Conservation (phyloP, 139 green algal genomes). For the Picochlorum sp. region DNA sequence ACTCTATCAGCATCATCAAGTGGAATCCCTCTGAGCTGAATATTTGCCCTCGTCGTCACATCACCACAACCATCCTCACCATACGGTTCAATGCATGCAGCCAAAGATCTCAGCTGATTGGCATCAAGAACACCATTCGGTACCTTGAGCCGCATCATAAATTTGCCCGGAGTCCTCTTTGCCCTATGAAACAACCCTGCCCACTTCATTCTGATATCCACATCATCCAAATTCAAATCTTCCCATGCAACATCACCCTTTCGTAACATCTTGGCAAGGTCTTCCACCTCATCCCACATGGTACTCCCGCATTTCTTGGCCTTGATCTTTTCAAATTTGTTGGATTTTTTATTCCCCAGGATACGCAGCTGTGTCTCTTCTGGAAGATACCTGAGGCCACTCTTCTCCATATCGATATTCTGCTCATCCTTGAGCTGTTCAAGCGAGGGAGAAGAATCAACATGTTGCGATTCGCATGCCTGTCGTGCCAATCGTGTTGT, state of each 20-base stretch:
- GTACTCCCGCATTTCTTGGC: slow-evolving; percentile 64
- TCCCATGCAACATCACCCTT: slow-evolving; percentile 66
- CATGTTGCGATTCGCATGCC: no score
- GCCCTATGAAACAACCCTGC: slow-evolving; percentile 91
- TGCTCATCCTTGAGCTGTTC: no score
- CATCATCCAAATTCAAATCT: slow-evolving; percentile 82
- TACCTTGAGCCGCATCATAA: slow-evolving; percentile 98
- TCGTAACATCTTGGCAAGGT: slow-evolving; percentile 58
- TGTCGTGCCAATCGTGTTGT: no score
- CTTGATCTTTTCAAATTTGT: slow-evolving; percentile 77
- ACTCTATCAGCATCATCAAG: slow-evolving; percentile 60
- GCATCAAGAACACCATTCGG: slow-evolving; percentile 80
- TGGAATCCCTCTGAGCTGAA: slow-evolving; percentile 79
- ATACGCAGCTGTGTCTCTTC: slow-evolving; percentile 27
- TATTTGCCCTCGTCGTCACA: slow-evolving; percentile 95
- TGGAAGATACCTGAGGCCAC: background rate
- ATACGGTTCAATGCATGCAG: slow-evolving; percentile 58
- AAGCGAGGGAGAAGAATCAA: no score
- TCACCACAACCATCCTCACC: slow-evolving; percentile 84
- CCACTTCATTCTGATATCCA: slow-evolving; percentile 96
- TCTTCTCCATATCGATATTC: background rate
- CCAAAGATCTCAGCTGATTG: slow-evolving; percentile 66
- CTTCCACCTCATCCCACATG: slow-evolving; percentile 63
- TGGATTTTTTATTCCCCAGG: slow-evolving; percentile 51
- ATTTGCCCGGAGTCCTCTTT: slow-evolving; percentile 83